phyloP scores from a whole-genome alignment of 108 stramenopile genomes.

The Bacterosira constricta region DNA sequence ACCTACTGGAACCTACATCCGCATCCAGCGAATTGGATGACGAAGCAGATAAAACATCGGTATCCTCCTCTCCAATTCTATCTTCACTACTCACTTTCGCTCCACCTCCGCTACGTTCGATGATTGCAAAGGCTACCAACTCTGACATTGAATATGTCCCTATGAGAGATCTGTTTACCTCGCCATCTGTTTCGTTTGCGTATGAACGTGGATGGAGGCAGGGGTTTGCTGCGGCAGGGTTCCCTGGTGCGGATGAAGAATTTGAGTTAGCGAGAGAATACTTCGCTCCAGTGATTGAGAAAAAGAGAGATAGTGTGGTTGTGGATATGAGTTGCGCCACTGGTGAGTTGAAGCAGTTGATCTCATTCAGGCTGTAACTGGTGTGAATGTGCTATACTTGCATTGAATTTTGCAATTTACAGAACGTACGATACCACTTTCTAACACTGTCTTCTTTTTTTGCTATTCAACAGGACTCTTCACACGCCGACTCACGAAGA shows the following conservation, averaged over 20 bases:
- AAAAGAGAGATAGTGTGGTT: slow-evolving; percentile 50
- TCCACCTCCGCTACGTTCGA: slow-evolving; percentile 72
- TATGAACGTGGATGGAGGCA: slow-evolving; percentile 97
- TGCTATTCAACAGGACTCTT: slow-evolving; percentile 67
- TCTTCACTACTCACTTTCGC: slow-evolving; percentile 52
- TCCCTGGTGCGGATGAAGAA: slow-evolving; percentile 91
- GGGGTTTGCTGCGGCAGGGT: slow-evolving; percentile 87
- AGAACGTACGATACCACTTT: no score
- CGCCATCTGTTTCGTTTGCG: slow-evolving; percentile 85
- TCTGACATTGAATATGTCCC: slow-evolving; percentile 60
- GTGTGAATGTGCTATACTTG: background rate
- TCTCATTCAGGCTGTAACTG: background rate
- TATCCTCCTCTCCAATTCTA: slow-evolving; percentile 28
- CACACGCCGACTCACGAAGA: slow-evolving; percentile 83
- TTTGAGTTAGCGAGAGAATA: slow-evolving; percentile 82
- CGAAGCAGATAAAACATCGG: slow-evolving; percentile 8
- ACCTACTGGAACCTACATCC: slow-evolving; percentile 63
- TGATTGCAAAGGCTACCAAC: slow-evolving; percentile 48
- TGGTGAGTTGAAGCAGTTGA: slow-evolving; percentile 43
- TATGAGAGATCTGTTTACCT: slow-evolving; percentile 89
- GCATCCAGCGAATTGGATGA: background rate
- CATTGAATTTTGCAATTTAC: background rate
- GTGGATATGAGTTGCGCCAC: slow-evolving; percentile 97
- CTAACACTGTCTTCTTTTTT: background rate
- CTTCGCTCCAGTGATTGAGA: slow-evolving; percentile 64